Evolutionary conservation across 345 rosid species (phyloP).

Genomic region (Ricinus communis): DNA sequence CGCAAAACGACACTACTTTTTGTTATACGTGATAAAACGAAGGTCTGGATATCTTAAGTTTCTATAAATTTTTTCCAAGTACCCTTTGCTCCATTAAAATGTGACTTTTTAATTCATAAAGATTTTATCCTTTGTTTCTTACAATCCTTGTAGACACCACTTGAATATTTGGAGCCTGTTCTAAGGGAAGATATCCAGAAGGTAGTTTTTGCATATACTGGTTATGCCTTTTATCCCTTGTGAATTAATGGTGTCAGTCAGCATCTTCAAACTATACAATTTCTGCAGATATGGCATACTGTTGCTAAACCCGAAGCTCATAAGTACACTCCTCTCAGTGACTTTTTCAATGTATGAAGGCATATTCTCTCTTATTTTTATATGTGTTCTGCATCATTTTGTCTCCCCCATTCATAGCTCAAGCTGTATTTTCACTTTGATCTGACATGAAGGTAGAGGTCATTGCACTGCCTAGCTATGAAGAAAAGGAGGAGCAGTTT

Average conservation of each 20-base stretch:
- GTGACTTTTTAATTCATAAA: background rate
- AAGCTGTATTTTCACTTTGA: background rate
- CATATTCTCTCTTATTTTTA: background rate
- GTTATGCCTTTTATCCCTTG: background rate
- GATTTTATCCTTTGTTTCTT: background rate
- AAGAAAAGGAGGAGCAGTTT: conserved; percentile 39
- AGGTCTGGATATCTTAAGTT: conserved; percentile 16
- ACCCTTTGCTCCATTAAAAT: background rate
- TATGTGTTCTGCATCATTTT: background rate
- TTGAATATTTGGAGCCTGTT: conserved; percentile 30
- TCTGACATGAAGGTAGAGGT: conserved; percentile 33
- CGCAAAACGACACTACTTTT: conserved; percentile 34
- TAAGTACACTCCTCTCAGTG: conserved; percentile 26
- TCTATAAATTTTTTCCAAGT: background rate
- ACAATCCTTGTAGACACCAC: conserved; percentile 27
- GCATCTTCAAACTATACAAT: conserved; percentile 5
- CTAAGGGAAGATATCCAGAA: conserved; percentile 37
- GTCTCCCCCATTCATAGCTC: background rate
- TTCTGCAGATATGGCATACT: conserved; percentile 35
- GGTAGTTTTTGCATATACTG: conserved; percentile 21
- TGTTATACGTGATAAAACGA: conserved; percentile 39
- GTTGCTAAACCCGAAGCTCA: conserved; percentile 30
- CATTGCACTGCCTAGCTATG: conserved; percentile 39
- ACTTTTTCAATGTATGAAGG: conserved; percentile 34
- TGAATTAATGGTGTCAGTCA: background rate